A percentile compares a stretch with the other conserved stretches of the same genome.
These are phyloP conservation scores for Podospora pseudoanserina DNA, from an alignment of 495 filamentous ascomycete species.

Conservation along the genomic window DNA sequence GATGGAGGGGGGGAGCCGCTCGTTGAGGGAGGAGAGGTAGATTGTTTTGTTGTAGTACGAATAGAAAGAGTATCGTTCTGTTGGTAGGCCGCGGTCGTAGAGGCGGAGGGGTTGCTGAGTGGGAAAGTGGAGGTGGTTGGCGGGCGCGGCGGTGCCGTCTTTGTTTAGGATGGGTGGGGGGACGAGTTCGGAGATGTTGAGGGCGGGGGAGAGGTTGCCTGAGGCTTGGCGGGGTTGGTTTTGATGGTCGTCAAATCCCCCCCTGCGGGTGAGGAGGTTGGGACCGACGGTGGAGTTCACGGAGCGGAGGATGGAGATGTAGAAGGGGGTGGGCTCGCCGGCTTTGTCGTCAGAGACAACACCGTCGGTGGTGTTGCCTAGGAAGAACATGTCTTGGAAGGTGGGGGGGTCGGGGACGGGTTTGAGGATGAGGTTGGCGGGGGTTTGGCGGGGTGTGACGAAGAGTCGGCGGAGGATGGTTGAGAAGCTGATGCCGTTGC, in stretches of 20 bases:
- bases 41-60: constrained; percentile 87
- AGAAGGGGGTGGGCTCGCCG: constrained; percentile 69
- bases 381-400: constrained; percentile 65
- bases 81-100: constrained; percentile 72
- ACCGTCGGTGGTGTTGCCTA: constrained; percentile 80
- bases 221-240: neutral
- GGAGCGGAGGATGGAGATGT: constrained; percentile 50
- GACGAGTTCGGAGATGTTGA: constrained; percentile 49
- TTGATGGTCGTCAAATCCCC: constrained; percentile 11
- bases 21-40: constrained; percentile 59
- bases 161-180: constrained; percentile 57
- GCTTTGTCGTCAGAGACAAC: constrained; percentile 54
- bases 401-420: constrained; percentile 33
- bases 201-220: neutral
- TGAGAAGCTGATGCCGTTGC: constrained; percentile 12
- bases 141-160: constrained; percentile 68
- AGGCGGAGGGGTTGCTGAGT: constrained; percentile 76
- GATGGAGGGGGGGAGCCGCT: constrained; percentile 35
- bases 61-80: constrained; percentile 93
- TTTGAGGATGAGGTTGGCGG: neutral
- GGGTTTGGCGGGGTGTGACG: constrained; percentile 33
- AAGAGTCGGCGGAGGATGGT: constrained; percentile 32
- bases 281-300: constrained; percentile 33
- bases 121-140: constrained; percentile 64
- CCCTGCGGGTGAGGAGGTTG: constrained; percentile 38